These are phyloP conservation scores for Aristolochia californica DNA, from an alignment of 164 flowering plant genomes.

Conservation along the genomic window DNA sequence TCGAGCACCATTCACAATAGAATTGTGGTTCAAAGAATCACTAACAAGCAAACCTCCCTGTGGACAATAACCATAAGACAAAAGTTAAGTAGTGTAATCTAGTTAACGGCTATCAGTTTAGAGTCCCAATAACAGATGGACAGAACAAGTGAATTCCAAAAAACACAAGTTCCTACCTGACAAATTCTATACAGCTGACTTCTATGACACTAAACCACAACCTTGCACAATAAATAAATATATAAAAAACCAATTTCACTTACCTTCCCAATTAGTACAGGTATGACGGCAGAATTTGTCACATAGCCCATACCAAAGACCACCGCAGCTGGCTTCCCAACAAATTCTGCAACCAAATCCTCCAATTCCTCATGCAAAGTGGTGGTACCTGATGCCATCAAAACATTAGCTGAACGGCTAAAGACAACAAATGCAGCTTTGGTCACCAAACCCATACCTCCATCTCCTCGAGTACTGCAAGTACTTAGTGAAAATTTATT, in stretches of 20 bases:
- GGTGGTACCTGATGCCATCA: constrained; percentile 58
- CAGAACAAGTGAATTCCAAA: no score
- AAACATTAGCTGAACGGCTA: constrained; percentile 7
- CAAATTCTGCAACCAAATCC: constrained; percentile 73
- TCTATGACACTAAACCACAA: no score
- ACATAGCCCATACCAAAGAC: constrained; percentile 96
- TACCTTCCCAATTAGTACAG: constrained; percentile 84
- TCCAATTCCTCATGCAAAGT: constrained; percentile 69
- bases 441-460: constrained; percentile 39
- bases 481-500: constrained; percentile 76
- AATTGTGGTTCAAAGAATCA: constrained; percentile 91
- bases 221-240: no score
- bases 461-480: constrained; percentile 85
- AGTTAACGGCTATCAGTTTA: background rate
- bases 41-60: constrained; percentile 95
- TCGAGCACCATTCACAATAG: constrained; percentile 97
- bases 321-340: constrained; percentile 81
- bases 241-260: background rate
- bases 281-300: constrained; percentile 88
- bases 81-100: background rate
- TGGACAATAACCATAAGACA: constrained; percentile 5
- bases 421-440: constrained; percentile 1
- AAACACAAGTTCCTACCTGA: no score
- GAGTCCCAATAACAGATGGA: no score
- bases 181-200: no score